Conservation (phyloP, 345 rosid genomes). For the Alliaria petiolata region DNA sequence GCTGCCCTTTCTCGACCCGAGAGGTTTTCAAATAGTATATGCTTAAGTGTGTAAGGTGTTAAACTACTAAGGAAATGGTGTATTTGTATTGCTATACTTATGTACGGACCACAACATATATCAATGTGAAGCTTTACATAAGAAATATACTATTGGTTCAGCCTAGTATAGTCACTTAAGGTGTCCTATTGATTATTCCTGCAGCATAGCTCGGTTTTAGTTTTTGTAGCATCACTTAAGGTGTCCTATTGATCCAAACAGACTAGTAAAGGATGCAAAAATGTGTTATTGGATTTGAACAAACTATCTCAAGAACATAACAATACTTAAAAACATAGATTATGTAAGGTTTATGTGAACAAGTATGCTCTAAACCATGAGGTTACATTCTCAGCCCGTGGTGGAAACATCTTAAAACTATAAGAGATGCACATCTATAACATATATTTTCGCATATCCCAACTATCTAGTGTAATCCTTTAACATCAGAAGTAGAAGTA, state of each 20-base stretch:
- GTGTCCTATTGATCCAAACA: background rate
- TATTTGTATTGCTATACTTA: slow-evolving; percentile 8
- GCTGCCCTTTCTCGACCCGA: slow-evolving; percentile 15
- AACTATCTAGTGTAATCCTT: background rate
- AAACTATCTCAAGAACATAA: background rate
- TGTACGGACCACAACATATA: background rate
- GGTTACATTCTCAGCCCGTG: background rate
- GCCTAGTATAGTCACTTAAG: background rate
- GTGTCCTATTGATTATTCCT: background rate
- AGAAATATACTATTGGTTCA: background rate
- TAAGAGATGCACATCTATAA: background rate
- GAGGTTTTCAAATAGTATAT: slow-evolving; percentile 9
- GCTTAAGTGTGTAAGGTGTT: slow-evolving; percentile 20
- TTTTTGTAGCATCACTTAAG: no score
- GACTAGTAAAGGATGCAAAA: background rate
- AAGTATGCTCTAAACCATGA: background rate
- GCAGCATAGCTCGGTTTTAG: background rate
- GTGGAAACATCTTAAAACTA: slow-evolving; percentile 1
- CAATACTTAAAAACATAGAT: background rate
- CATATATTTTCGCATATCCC: background rate
- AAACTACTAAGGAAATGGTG: slow-evolving; percentile 9
- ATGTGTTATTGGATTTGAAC: background rate
- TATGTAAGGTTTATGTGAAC: background rate
- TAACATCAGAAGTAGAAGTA: slow-evolving; percentile 5
- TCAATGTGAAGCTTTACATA: background rate